These are phyloP conservation scores for Aspergillus affinis DNA, from an alignment of 495 filamentous ascomycete species.

Conservation along the genomic window DNA sequence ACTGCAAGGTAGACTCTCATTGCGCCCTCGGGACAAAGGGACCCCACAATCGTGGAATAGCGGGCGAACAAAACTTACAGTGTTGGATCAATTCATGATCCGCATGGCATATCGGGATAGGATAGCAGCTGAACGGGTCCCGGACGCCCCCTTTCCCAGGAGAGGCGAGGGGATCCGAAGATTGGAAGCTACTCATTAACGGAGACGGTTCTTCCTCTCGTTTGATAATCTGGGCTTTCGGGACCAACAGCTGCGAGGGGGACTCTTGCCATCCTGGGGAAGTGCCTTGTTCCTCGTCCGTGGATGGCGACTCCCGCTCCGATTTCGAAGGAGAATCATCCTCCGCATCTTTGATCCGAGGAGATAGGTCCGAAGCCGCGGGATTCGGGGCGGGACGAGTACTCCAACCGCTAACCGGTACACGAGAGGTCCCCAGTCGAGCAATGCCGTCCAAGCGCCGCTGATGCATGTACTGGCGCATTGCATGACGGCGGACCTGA, in stretches of 20 bases:
- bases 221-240: constrained; percentile 18
- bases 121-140: constrained; percentile 28
- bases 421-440: constrained; percentile 25
- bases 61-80: constrained; percentile 21
- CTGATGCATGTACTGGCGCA: constrained; percentile 35
- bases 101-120: constrained; percentile 19
- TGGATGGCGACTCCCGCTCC: constrained; percentile 8
- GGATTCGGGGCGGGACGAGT: constrained; percentile 14
- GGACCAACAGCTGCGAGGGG: constrained; percentile 8
- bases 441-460: constrained; percentile 31
- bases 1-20: background rate
- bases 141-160: constrained; percentile 15
- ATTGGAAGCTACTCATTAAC: constrained; percentile 4
- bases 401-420: constrained; percentile 24
- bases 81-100: constrained; percentile 31
- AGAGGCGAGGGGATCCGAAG: constrained; percentile 10
- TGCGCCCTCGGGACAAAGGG: background rate
- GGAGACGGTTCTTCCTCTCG: constrained; percentile 11
- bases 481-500: constrained; percentile 33
- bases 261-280: constrained; percentile 9
- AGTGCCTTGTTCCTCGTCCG: constrained; percentile 7
- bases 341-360: constrained; percentile 13
- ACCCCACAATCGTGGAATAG: background rate
- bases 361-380: constrained; percentile 15
- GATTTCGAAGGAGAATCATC: constrained; percentile 5